Base-by-base conservation (phyloP, 106 monocot genomes). In the Acorus calamus region DNA sequence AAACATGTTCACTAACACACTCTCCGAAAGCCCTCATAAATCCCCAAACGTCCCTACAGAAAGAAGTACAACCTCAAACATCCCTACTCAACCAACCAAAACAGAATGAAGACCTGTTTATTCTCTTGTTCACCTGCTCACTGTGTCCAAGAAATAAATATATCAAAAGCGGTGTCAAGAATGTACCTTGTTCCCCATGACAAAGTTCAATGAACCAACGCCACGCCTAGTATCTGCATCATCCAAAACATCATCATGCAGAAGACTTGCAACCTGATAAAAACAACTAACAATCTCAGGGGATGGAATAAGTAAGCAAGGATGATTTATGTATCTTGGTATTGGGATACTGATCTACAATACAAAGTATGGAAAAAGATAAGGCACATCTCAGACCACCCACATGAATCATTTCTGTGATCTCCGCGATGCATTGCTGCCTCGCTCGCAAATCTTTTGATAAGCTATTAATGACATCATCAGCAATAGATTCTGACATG, bases 371-470 rank as follows among this genome's bases (percentile, higher is more conserved):
- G 11, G 53, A 41, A 49, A 2, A 66, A 11, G 10, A 46, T 6
- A 49, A 47, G 7, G 11, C 42, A 49, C 5, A 28, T 48, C 46
- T 62, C 42, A 45, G 13, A 47, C 60, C 47, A 72, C 81, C 42
- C 52, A 96, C 94, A 84, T 96, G 94, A 74, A 96, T 96, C 94
- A 96, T 96, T 73, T 96, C 90, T 41, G 90, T 90, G 73, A 96
- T 90, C 69, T 90, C 90, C 9, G 90, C 94, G 64, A 96, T 80
- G 8, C 56, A 70, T 50, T 96, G 90, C 65, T 96, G 94, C 62
- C 84, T 82, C 60, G 76, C 43, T 63, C 87, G 81, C 54, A 90
- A 71, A 47, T 89, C 83, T 45, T 72, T 68, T 47, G 77, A 69
- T 46, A 81, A 73, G 28, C 9, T 68, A 48, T 47, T 68, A 28